Conservation (phyloP, 202 grass and related monocot species). For the Carex sylvatica region DNA sequence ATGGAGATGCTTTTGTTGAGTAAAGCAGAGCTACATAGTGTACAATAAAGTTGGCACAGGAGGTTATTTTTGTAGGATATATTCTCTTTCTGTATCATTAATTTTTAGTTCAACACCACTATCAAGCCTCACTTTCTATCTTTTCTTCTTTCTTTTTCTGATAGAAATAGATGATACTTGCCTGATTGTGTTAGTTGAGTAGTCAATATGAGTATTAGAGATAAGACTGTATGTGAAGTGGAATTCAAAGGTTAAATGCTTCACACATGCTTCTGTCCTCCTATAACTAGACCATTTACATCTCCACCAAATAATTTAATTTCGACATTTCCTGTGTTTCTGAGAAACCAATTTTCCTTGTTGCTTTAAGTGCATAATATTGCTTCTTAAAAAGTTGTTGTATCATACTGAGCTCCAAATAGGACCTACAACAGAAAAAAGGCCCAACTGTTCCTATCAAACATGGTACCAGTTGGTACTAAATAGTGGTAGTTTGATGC, state of each 20-base stretch:
- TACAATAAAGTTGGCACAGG: not conserved
- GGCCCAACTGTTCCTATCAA: not conserved
- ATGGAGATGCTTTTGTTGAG: slow-evolving; percentile 15
- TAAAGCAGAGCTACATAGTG: slow-evolving; percentile 10
- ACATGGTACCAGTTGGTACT: not conserved
- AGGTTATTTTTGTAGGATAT: not conserved
- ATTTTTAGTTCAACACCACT: slow-evolving; percentile 9
- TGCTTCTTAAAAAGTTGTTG: slow-evolving; percentile 2
- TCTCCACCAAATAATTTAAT: slow-evolving; percentile 10
- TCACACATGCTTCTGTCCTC: slow-evolving; percentile 24
- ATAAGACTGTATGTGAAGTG: not conserved
- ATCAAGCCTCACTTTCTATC: not conserved
- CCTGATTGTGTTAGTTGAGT: slow-evolving; percentile 27
- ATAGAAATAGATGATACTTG: not conserved
- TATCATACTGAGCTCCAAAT: not conserved
- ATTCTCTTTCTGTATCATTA: slow-evolving; percentile 13
- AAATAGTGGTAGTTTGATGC: not conserved
- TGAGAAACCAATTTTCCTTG: not conserved
- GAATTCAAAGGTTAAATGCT: not conserved
- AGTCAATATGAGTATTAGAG: slow-evolving; percentile 20
- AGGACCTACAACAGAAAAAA: not conserved
- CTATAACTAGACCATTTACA: slow-evolving; percentile 1
- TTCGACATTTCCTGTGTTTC: not conserved
- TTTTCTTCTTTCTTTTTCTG: slow-evolving; percentile 5
- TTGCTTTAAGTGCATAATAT: not conserved